Evolutionary conservation across 805 yeast species (phyloP).

Genomic region (Kluyveromyces siamensis): DNA sequence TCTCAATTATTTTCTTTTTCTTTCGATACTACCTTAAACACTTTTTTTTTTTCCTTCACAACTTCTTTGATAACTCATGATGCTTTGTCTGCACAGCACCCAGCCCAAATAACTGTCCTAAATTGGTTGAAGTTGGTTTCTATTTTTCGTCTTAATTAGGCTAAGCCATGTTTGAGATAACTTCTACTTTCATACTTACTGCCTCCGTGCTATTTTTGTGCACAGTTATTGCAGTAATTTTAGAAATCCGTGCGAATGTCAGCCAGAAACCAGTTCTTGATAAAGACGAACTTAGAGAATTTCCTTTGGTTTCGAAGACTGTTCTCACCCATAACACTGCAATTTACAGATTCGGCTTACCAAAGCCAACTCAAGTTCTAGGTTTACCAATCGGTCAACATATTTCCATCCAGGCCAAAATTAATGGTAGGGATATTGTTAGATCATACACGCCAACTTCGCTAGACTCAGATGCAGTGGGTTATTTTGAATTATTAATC

Average conservation of each 20-base stretch:
- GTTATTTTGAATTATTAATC: slow-evolving; percentile 76
- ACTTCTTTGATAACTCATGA: too few species aligned
- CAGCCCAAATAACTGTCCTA: too few species aligned
- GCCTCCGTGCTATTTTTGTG: neutral
- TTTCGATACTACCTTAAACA: neutral
- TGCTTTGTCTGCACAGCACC: too few species aligned
- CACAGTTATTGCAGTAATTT: neutral
- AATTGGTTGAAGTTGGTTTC: neutral
- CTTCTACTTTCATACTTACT: neutral
- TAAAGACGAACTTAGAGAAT: slow-evolving; percentile 61
- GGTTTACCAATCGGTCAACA: slow-evolving; percentile 96
- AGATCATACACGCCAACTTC: slow-evolving; percentile 90
- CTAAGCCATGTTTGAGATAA: neutral
- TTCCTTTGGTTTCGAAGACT: slow-evolving; percentile 72
- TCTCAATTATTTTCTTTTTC: neutral
- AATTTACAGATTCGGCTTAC: slow-evolving; percentile 75
- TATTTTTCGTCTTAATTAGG: neutral
- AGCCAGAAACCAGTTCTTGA: slow-evolving; percentile 42
- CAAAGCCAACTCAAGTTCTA: slow-evolving; percentile 59
- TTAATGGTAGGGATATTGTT: slow-evolving; percentile 70
- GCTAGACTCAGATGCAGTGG: slow-evolving; percentile 60
- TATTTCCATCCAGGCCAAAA: slow-evolving; percentile 65
- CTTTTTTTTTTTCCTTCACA: neutral
- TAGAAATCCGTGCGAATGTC: neutral
- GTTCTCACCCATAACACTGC: slow-evolving; percentile 74